Evolutionary conservation across 805 yeast species (phyloP), one percentile per base, ranked within the genome.

Genomic region (Lipomyces starkeyi): DNA sequence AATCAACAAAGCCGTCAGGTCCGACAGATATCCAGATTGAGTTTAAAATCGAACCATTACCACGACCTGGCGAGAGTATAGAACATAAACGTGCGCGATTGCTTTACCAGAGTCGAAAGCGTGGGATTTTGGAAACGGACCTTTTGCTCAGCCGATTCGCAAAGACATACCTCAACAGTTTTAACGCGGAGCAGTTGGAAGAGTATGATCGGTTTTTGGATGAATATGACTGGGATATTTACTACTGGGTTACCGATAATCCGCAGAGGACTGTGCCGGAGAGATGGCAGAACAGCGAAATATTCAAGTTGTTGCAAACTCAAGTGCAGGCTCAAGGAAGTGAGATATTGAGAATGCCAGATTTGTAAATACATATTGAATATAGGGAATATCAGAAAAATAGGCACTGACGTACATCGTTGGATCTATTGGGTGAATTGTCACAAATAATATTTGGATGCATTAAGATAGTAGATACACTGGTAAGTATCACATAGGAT

Each of bases 221-320:
- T 78, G 97, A 94, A 79, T 86, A 94, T n/a, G 99, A 95, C 79
- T 95, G 99, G 99, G 99, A 95, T 79, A 93, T 95, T 69, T 95
- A 91, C 79, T 95, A 95, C 81, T 94, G 99, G 99, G 97, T 97
- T 32, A 92, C 98, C 1, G 86, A 86, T 72, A 91, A 93, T 78
- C 74, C 76, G 32, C 29, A 37, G 13, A 64, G 91, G 81, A 74
- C 87, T 86, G 83, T 94, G 71, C 98, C 98, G 17, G 92, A 90
- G 54, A 85, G 86, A 76, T 95, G 97, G 97, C 83, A 87, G 76
- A 76, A 89, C 67, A 86, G 91, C 13, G 80, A 84, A 73, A 81
- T 94, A 53, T 83, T 94, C 81, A 76, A 77, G 64, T 76, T 83
- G 80, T 81, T 94, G 70, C 94, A 93, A 78, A 87, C 87, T 58